Evolutionary conservation across 2,329 filamentous ascomycete genomes (phyloP), one percentile per base, ranked within the genome.

Genomic region (Plenodomus tracheiphilus): DNA sequence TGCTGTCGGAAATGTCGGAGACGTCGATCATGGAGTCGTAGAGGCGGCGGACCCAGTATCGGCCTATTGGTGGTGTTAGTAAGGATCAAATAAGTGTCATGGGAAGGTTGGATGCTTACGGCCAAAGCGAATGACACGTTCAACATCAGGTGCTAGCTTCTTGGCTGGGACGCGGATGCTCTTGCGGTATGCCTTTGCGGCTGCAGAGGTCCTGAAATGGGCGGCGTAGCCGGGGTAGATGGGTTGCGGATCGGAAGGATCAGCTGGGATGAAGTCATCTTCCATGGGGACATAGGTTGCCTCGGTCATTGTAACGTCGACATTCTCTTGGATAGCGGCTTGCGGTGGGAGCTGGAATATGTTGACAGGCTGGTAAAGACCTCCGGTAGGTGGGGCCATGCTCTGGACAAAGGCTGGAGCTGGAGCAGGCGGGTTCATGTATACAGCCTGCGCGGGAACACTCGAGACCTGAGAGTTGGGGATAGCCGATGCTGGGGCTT

Each of bases 21-120:
- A 54, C 44, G 48, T 65, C 51, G 49, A 68, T 62, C 53, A 70
- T 69, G 40, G 66, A 45, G 2, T 66, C 49, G 53, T 65, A 69
- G 44, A 70, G 56, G 10, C 58, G 57, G n/a, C 49, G 49, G 4
- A 68, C 65, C 67, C 67, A 70, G 58, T 64, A 65, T 8, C 51
- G 46, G n/a, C 56, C 56, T 58, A 20, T 21, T 20, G 21, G 11
- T 32, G 28, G 13, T 32, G 28, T 32, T 32, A 32, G 28, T 32
- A 15, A 10, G 4, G 28, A 4, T 25, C 3, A 16, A 30, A 8
- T 18, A 15, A 16, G 21, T 44, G 6, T 34, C n/a, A 15, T 9
- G 28, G 22, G 8, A 32, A 15, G 3, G 15, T 2, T 5, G 11
- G 34, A 18, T 8, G 54, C 56, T 46, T 54, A 57, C 65, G 62